Evolutionary conservation across 164 flowering plant genomes (phyloP).

Genomic region (Magnolia officinalis): DNA sequence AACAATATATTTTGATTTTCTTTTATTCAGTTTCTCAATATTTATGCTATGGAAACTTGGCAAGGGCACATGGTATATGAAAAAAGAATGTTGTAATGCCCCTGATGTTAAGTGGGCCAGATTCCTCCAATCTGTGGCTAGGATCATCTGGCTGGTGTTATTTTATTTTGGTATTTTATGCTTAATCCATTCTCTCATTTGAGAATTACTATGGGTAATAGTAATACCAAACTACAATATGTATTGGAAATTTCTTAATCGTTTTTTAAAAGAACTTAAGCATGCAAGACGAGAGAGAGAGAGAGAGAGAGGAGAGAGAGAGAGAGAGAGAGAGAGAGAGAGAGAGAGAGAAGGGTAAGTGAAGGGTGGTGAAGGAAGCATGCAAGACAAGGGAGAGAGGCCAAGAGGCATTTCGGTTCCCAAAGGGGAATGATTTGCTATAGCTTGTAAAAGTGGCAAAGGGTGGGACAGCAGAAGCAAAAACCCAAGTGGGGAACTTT

Average conservation of each 20-base stretch:
- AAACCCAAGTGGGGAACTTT: slow-evolving; percentile 47
- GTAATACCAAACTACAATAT: too few species aligned
- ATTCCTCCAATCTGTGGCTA: not conserved
- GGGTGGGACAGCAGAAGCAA: not conserved
- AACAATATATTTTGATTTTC: too few species aligned
- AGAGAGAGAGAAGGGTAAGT: slow-evolving; percentile 10
- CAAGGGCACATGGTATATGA: too few species aligned
- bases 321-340: slow-evolving; percentile 9
- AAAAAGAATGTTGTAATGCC: too few species aligned
- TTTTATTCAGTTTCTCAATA: too few species aligned
- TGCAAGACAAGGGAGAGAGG: slow-evolving; percentile 14
- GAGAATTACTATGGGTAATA: not conserved
- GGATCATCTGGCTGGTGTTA: slow-evolving; percentile 1
- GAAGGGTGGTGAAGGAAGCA: slow-evolving; percentile 2
- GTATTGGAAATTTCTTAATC: too few species aligned
- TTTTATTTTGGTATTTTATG: not conserved
- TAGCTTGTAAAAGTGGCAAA: slow-evolving; percentile 30
- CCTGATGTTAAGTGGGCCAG: too few species aligned
- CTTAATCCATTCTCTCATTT: not conserved
- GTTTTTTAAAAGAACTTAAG: not conserved
- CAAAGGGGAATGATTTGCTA: slow-evolving; percentile 14
- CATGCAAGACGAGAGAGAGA: not conserved
- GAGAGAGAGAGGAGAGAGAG: not conserved
- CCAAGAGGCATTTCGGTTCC: slow-evolving; percentile 6
- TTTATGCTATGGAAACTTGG: too few species aligned